A percentile compares a stretch with the other conserved stretches of the same genome.
Evolutionary conservation across 2,329 filamentous ascomycete genomes (phyloP).

Genomic region (Lachnellula subtilissima): DNA sequence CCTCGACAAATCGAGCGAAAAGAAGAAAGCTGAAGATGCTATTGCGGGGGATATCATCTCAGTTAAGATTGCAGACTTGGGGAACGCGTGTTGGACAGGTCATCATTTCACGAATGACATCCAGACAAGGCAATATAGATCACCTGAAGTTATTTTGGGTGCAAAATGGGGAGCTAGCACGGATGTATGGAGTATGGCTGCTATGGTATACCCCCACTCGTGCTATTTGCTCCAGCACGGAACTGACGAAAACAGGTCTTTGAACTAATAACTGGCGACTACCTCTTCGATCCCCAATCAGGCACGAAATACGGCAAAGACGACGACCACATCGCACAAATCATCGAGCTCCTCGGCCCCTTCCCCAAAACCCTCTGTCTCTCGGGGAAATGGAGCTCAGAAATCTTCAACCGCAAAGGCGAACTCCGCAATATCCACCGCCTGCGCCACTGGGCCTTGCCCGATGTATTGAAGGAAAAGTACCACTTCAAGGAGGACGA

Average conservation of each 20-base stretch:
- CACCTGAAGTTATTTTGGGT: constrained; percentile 93
- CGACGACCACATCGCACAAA: constrained; percentile 98
- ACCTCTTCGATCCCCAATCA: constrained; percentile 96
- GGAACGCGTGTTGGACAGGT: constrained; percentile 97
- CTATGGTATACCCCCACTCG: constrained; percentile 68
- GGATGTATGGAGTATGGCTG: constrained; percentile 99
- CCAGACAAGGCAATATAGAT: constrained; percentile 94
- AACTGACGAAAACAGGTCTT: constrained; percentile 63
- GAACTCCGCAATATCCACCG: constrained; percentile 97
- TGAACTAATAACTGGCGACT: constrained; percentile 95
- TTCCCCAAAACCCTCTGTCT: constrained; percentile 92
- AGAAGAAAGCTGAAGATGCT: constrained; percentile 56
- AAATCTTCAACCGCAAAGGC: constrained; percentile 97
- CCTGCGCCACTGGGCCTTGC: constrained; percentile 89
- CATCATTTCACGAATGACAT: constrained; percentile 99
- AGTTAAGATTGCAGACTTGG: constrained; percentile 97
- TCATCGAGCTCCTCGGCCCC: constrained; percentile 90
- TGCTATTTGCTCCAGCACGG: not conserved
- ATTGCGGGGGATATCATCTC: constrained; percentile 61
- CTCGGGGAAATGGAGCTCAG: constrained; percentile 93
- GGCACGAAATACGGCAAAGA: constrained; percentile 99
- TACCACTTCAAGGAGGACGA: constrained; percentile 91
- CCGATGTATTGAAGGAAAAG: constrained; percentile 91
- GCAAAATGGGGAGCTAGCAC: constrained; percentile 99
- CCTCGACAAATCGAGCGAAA: constrained; percentile 71